Percentiles rank a stretch among this genome's conserved stretches.
Evolutionary conservation across 192 early-diverging fungal genomes (phyloP).

Genomic region (Haplosporangium gracile): DNA sequence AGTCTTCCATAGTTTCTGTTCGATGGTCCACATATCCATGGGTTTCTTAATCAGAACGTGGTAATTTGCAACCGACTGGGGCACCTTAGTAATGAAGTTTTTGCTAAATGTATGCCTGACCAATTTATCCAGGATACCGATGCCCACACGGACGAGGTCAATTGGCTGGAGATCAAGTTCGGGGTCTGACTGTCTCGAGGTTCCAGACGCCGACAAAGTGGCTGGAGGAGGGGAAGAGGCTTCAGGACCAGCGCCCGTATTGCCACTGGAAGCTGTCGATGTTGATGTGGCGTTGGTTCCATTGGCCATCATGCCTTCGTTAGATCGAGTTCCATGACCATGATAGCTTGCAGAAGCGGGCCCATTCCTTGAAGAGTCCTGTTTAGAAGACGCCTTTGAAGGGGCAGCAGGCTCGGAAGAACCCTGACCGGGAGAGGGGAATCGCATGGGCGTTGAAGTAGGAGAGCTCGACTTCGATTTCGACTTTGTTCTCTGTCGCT

Average conservation of each 20-base stretch:
- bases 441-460: conserved; percentile 5
- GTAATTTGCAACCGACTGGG: conserved; percentile 56
- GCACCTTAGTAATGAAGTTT: conserved; percentile 57
- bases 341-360: neutral
- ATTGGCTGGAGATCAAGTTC: conserved; percentile 25
- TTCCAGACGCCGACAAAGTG: neutral
- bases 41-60: conserved; percentile 61
- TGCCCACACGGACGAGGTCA: conserved; percentile 36
- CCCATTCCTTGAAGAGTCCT: neutral
- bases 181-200: neutral
- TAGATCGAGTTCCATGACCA: conserved; percentile 10
- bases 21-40: conserved; percentile 68
- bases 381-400: neutral
- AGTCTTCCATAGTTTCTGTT: conserved; percentile 65
- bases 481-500: conserved; percentile 23
- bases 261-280: neutral
- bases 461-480: conserved; percentile 38
- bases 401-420: neutral
- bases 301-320: neutral
- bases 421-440: conserved; percentile 16
- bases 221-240: neutral
- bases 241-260: neutral
- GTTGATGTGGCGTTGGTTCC: neutral
- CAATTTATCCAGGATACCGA: conserved; percentile 20
- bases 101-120: conserved; percentile 37